These are phyloP conservation scores for Lonicera japonica DNA, from an alignment of 129 eudicot genomes.

Conservation along the genomic window DNA sequence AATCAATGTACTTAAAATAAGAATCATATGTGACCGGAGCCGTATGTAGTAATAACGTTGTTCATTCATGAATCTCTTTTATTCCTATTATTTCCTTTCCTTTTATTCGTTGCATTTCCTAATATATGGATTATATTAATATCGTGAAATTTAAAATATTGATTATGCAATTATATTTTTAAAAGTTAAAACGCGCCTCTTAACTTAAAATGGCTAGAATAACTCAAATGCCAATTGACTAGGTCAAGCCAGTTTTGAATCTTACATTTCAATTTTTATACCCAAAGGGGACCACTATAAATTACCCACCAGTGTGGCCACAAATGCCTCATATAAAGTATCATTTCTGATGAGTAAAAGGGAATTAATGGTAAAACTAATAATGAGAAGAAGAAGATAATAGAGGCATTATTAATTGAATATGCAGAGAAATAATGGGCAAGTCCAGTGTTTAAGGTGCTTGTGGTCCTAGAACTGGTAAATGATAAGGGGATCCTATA, in stretches of 20 bases:
- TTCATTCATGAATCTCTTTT: too few relatives aligned
- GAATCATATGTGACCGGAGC: too few relatives aligned
- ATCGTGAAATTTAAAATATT: too few relatives aligned
- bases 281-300: background rate
- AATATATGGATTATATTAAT: too few relatives aligned
- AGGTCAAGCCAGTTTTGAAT: background rate
- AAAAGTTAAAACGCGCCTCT: too few relatives aligned
- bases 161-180: too few relatives aligned
- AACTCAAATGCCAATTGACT: too few relatives aligned
- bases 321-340: background rate
- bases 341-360: background rate
- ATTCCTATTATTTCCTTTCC: too few relatives aligned
- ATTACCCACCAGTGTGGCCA: background rate
- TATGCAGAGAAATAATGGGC: background rate
- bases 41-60: too few relatives aligned
- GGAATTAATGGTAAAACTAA: background rate
- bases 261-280: background rate
- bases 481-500: background rate
- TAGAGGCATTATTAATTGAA: constrained; percentile 10
- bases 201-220: too few relatives aligned
- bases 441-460: background rate
- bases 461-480: constrained; percentile 18
- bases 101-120: too few relatives aligned
- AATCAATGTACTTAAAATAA: too few relatives aligned
- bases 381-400: background rate